Base-by-base conservation (phyloP, 1,284 basidiomycete genomes). In the Cutaneotrichosporon cutaneum region DNA sequence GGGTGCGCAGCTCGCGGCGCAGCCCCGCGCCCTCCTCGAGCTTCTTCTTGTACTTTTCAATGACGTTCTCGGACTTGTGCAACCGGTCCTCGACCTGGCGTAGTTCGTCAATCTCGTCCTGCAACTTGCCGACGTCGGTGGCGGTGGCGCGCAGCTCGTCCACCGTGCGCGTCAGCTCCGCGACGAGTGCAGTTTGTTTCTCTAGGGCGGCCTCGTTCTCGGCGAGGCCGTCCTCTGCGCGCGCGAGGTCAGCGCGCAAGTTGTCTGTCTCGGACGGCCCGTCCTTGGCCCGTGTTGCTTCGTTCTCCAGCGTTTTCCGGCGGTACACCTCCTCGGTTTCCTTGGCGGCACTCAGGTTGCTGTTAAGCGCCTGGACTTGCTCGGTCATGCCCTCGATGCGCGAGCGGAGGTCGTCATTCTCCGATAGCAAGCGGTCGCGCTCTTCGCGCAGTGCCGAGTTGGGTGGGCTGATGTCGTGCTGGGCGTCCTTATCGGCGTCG, bases 31-130 rank as follows among this genome's bases (percentile, higher is more conserved):
- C 87, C 75, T 97, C 95, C 71, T 98, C 95, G 4, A 98, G 84
- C 80, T 98, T 98, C 84, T 93, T 95, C 83, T 95, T 95, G 81
- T 97, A 96, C 79, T 98, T 99, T 79, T 98, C 94, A 84, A 97
- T 92, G 35, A 95, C 94, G 71, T 95, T 95, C 77, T 98, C 95
- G 7, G 88, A 90, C 82, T 95, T 97, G 72, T 92, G 89, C 35
- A 94, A 82, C 65, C 88, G 90, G 70, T 97, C 95, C 4, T 90
- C 90, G 4, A 91, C 88, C 79, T 96, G 93, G 24, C 89, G 88
- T 70, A 90, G 92, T 89, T 98, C 95, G 73, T 99, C 95, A 1
- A 97, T 83, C 78, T 96, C 89, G 72, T 98, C 95, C 74, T 93
- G 94, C 62, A 98, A 82, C 67, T 85, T 86, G 5, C 81, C 83